Conservation (phyloP, 208 protist genomes). For the Wallacemonas collosoma region DNA sequence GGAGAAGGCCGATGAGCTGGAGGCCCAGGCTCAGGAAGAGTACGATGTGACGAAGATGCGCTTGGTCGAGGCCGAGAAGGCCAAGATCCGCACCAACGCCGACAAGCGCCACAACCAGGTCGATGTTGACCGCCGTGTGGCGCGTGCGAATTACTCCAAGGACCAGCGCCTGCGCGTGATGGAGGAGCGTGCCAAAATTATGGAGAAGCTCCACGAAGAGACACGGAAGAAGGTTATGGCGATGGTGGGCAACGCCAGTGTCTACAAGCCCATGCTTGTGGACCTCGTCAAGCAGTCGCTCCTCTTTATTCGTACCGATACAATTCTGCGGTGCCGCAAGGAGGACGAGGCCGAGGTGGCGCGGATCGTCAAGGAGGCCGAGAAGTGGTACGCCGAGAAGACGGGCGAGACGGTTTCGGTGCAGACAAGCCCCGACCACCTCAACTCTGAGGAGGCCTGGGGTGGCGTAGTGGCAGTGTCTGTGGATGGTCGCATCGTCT, state of each 20-base stretch:
- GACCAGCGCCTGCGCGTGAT: slow-evolving; percentile 80
- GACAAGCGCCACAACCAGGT: slow-evolving; percentile 88
- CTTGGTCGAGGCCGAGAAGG: slow-evolving; percentile 84
- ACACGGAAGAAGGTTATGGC: slow-evolving; percentile 61
- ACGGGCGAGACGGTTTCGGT: slow-evolving; percentile 48
- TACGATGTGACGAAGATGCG: slow-evolving; percentile 92
- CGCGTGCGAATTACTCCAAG: slow-evolving; percentile 86
- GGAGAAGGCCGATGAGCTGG: slow-evolving; percentile 89
- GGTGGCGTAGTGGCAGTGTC: slow-evolving; percentile 79
- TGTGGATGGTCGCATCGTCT: slow-evolving; percentile 80
- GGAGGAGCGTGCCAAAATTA: slow-evolving; percentile 75
- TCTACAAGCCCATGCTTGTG: slow-evolving; percentile 69
- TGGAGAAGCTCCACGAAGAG: slow-evolving; percentile 77
- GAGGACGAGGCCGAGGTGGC: slow-evolving; percentile 66
- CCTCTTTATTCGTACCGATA: slow-evolving; percentile 70
- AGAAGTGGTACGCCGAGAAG: slow-evolving; percentile 74
- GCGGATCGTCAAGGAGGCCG: slow-evolving; percentile 48
- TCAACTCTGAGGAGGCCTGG: slow-evolving; percentile 69
- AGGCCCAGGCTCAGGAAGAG: slow-evolving; percentile 89
- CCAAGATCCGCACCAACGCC: slow-evolving; percentile 70
- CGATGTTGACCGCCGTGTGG: slow-evolving; percentile 82
- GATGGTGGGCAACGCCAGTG: slow-evolving; percentile 51
- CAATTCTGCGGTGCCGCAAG: slow-evolving; percentile 67
- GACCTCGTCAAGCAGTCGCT: slow-evolving; percentile 77
- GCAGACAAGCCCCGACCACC: slow-evolving; percentile 52